Evolutionary conservation across 257 asterid species (phyloP).

Genomic region (Nicotiana knightiana): DNA sequence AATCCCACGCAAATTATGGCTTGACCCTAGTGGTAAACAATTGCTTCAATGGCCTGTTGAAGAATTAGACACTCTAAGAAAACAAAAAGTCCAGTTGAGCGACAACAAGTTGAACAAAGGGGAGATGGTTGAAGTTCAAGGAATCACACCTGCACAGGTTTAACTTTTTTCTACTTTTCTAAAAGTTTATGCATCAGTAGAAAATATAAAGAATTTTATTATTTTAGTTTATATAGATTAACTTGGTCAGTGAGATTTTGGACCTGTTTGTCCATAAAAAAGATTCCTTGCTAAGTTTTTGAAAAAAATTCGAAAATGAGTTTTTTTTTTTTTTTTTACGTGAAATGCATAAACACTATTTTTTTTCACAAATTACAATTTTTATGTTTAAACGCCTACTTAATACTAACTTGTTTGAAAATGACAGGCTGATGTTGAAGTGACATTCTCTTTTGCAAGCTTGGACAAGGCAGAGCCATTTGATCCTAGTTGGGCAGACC

Average conservation of each 20-base stretch:
- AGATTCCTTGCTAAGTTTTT: no score
- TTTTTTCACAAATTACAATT: no score
- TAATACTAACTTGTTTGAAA: neutral
- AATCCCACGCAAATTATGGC: slow-evolving; percentile 37
- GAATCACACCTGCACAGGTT: slow-evolving; percentile 45
- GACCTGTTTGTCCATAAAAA: no score
- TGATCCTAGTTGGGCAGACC: slow-evolving; percentile 50
- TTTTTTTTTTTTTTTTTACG: no score
- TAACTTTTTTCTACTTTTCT: no score
- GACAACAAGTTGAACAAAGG: slow-evolving; percentile 21
- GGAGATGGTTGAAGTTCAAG: slow-evolving; percentile 22
- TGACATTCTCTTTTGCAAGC: slow-evolving; percentile 48
- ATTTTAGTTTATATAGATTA: no score
- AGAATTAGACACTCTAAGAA: slow-evolving; percentile 38
- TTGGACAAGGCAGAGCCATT: slow-evolving; percentile 57
- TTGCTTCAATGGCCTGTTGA: slow-evolving; percentile 48
- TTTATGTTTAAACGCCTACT: no score
- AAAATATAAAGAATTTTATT: no score
- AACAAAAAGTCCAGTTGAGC: slow-evolving; percentile 15
- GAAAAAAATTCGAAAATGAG: no score
- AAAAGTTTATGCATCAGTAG: no score
- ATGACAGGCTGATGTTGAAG: slow-evolving; percentile 65
- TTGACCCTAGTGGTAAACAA: slow-evolving; percentile 43
- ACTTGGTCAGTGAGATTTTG: no score
- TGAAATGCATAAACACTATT: no score